Evolutionary conservation across 2,329 filamentous ascomycete genomes (phyloP), one percentile per base, ranked within the genome.

Genomic region (Talaromyces sp.): DNA sequence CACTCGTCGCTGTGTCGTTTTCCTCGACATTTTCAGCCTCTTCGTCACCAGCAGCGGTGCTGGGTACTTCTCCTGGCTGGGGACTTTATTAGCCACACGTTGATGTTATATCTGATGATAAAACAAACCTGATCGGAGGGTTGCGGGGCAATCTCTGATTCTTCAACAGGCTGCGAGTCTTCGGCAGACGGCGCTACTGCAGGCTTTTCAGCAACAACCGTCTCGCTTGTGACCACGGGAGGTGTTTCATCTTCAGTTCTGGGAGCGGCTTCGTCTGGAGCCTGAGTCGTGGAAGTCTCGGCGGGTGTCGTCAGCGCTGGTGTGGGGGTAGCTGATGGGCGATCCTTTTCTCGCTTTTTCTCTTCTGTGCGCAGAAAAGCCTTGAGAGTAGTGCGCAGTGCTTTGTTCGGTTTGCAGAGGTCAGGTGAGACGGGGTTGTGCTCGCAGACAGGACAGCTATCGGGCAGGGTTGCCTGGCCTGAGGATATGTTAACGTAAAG

Each of bases 351-450:
- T 64, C 89, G 85, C 76, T 96, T 96, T 82, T 96, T 96, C 75
- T 96, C 90, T 67, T 92, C 90, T 0, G 89, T 96, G 69, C 93
- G 90, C 55, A 99, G 78, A 71, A 96, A 99, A 13, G 95, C 90
- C 67, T 90, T 89, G 66, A 98, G 89, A 1, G 95, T 99, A 27
- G 90, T 95, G 66, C 95, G 88, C n/a, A 98, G 81, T 29, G 89
- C 87, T 73, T 96, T 97, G 75, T 96, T 91, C 1, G 91, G 86
- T 64, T 89, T 92, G 80, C 93, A 96, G 66, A 95, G 89, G 62
- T 91, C 90, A 53, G 89, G 85, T 29, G 91, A 91, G 62, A 99
- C 84, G 0, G 95, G 95, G 24, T 87, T 89, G 73, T 99, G 95
- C 65, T 93, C 90, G 83, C 95, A 99, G 62, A 96, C 89, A 2